phyloP scores from a whole-genome alignment of 2,329 filamentous ascomycete genomes.

The Aspergillus fijiensis region DNA sequence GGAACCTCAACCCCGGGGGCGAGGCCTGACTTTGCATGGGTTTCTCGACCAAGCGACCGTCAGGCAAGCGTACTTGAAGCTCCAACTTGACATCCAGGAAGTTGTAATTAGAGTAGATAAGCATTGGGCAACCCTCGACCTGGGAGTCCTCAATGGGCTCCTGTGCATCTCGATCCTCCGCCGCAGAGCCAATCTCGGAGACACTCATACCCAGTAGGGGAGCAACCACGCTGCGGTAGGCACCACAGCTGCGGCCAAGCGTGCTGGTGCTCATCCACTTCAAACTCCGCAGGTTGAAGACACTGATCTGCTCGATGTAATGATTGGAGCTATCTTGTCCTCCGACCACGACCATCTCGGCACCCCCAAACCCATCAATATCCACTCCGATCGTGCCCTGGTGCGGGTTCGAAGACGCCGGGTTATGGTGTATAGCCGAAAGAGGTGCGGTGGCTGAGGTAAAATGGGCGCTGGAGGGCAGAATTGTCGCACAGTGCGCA shows the following conservation, averaged over 20 bases:
- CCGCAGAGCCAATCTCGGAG: constrained; percentile 45
- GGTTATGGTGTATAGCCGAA: constrained; percentile 87
- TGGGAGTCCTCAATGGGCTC: constrained; percentile 32
- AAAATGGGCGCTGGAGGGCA: constrained; percentile 85
- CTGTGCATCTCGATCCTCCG: constrained; percentile 40
- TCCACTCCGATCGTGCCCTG: constrained; percentile 84
- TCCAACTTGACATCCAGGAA: constrained; percentile 97
- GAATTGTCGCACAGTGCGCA: constrained; percentile 89
- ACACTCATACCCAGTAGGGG: constrained; percentile 60
- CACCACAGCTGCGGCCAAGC: constrained; percentile 88
- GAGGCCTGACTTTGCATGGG: constrained; percentile 80
- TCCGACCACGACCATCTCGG: constrained; percentile 95
- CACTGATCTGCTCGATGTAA: constrained; percentile 97
- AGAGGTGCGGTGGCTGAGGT: constrained; percentile 79
- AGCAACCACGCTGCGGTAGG: constrained; percentile 92
- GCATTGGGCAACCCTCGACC: constrained; percentile 64
- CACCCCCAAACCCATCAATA: constrained; percentile 85
- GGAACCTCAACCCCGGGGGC: constrained; percentile 89
- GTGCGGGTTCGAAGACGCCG: constrained; percentile 76
- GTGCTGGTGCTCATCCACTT: constrained; percentile 92
- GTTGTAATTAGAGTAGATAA: constrained; percentile 99
- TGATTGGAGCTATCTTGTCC: constrained; percentile 97
- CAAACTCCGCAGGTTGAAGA: constrained; percentile 91
- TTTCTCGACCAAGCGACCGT: constrained; percentile 81
- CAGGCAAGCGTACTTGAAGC: constrained; percentile 79